phyloP scores from a whole-genome alignment of 257 asterid species.

The Solanum clarkiae region DNA sequence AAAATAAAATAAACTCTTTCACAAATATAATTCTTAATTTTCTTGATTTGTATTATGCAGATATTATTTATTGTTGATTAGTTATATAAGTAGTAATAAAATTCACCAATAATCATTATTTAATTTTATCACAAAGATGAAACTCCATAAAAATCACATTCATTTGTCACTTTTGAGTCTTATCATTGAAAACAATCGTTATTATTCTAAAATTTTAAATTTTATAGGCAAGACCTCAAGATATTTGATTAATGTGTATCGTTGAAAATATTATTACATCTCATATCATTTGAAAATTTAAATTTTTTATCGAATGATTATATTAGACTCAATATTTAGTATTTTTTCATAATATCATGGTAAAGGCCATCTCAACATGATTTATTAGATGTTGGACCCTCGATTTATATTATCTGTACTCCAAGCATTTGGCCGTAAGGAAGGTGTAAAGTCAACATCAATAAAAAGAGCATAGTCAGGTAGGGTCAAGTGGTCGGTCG shows the following conservation, averaged over 20 bases:
- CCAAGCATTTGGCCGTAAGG: not conserved
- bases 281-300: not conserved
- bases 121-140: not conserved
- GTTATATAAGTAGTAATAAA: no score
- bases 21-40: no score
- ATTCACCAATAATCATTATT: no score
- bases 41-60: no score
- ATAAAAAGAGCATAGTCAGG: no score
- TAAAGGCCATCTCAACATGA: not conserved
- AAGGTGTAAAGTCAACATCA: not conserved
- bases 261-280: not conserved
- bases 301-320: no score
- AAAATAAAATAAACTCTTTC: no score
- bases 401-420: not conserved
- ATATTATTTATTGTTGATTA: no score
- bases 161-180: not conserved
- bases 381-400: not conserved
- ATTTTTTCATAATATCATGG: not conserved
- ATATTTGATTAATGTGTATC: not conserved
- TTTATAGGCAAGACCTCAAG: not conserved
- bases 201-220: not conserved
- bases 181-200: not conserved
- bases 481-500: no score
- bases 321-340: no score
- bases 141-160: not conserved